A percentile compares a stretch with the other conserved stretches of the same genome.
These are phyloP conservation scores for Triticum turgidum DNA, from an alignment of 176 grass and related monocot species.

Conservation along the genomic window DNA sequence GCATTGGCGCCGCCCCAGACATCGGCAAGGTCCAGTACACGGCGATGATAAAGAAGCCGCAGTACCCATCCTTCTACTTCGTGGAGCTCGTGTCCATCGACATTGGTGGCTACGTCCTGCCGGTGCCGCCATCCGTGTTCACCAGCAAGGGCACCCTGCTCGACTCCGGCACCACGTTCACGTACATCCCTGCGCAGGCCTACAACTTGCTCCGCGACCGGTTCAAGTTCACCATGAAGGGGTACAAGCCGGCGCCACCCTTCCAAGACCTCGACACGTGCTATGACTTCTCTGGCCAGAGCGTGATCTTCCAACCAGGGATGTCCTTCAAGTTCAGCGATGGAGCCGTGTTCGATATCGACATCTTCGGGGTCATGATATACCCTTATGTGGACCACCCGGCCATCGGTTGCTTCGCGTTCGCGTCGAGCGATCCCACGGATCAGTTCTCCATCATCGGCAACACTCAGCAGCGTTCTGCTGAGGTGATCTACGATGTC, in stretches of 20 bases:
- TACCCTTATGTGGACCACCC: background rate
- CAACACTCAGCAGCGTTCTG: slow-evolving; percentile 58
- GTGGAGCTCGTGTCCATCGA: slow-evolving; percentile 48
- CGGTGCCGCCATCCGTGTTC: slow-evolving; percentile 43
- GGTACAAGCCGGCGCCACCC: slow-evolving; percentile 40
- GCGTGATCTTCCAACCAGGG: slow-evolving; percentile 7
- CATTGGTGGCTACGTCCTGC: slow-evolving; percentile 47
- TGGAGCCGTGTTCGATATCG: slow-evolving; percentile 28
- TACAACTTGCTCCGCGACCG: slow-evolving; percentile 46
- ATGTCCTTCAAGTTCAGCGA: slow-evolving; percentile 56
- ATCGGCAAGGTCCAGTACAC: slow-evolving; percentile 39
- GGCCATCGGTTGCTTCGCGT: slow-evolving; percentile 51
- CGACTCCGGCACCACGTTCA: slow-evolving; percentile 74
- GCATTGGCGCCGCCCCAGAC: slow-evolving; percentile 37
- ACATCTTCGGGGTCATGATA: slow-evolving; percentile 42
- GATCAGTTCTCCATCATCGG: slow-evolving; percentile 42
- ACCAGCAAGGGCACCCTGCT: slow-evolving; percentile 39
- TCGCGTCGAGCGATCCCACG: background rate
- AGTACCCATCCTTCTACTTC: slow-evolving; percentile 53
- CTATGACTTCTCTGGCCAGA: slow-evolving; percentile 57
- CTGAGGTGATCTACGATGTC: slow-evolving; percentile 63
- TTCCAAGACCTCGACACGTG: slow-evolving; percentile 53
- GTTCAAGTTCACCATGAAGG: slow-evolving; percentile 54
- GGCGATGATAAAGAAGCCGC: slow-evolving; percentile 28
- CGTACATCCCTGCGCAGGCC: slow-evolving; percentile 46